Percentiles rank a stretch among this genome's conserved stretches.
phyloP scores from a whole-genome alignment of 768 basidiomycete species.

The Panellus pusillus region DNA sequence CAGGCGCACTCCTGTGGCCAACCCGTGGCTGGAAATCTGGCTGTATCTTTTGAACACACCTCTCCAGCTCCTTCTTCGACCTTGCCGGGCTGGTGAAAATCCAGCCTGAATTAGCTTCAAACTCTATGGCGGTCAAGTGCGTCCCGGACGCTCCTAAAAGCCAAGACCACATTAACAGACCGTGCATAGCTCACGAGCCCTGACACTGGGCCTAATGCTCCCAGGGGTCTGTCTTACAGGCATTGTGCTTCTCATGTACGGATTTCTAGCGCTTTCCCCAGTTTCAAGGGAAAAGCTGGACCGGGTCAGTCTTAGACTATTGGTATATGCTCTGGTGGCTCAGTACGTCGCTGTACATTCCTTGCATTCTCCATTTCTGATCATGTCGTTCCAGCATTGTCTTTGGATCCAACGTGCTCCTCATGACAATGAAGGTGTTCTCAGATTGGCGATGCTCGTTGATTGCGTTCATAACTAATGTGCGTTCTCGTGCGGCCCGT shows the following conservation, averaged over 20 bases:
- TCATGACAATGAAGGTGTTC: background rate
- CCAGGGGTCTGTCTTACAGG: background rate
- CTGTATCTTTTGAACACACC: too few relatives aligned
- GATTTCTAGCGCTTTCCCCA: slow-evolving; percentile 2
- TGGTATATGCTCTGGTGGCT: slow-evolving; percentile 10
- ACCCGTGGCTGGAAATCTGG: too few relatives aligned
- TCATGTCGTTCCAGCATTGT: background rate
- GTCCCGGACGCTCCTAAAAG: too few relatives aligned
- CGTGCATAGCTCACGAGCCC: too few relatives aligned
- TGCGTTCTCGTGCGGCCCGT: background rate
- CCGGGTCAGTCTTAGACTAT: slow-evolving; percentile 11
- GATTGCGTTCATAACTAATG: background rate
- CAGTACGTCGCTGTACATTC: background rate
- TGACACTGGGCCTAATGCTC: background rate
- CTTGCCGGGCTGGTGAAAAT: too few relatives aligned
- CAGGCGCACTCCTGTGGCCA: too few relatives aligned
- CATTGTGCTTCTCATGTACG: background rate
- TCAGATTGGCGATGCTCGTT: background rate
- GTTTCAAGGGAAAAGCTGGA: slow-evolving; percentile 5
- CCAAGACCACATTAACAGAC: too few relatives aligned
- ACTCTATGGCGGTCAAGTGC: too few relatives aligned
- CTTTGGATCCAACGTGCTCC: background rate
- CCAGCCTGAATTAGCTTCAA: too few relatives aligned
- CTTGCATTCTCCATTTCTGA: background rate
- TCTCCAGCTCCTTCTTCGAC: too few relatives aligned